phyloP scores from a whole-genome alignment of 2,329 filamentous ascomycete genomes.

The Colletotrichum sp. region DNA sequence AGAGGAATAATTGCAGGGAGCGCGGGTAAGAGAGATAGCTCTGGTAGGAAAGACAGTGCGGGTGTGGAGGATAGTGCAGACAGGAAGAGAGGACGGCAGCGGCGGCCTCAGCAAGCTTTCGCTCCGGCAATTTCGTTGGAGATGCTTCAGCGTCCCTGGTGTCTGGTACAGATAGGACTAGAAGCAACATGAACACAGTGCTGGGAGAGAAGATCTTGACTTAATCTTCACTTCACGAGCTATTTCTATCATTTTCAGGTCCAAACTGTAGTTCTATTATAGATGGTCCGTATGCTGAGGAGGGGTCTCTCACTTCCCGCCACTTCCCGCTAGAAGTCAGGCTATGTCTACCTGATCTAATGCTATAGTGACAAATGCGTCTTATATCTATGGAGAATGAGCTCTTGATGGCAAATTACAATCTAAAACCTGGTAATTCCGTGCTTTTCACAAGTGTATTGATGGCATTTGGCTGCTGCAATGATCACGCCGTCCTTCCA shows the following conservation, averaged over 20 bases:
- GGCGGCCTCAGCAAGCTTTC: background rate
- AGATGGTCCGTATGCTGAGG: background rate
- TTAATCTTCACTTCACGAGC: background rate
- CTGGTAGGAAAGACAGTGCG: background rate
- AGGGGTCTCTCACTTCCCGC: background rate
- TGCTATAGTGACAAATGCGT: background rate
- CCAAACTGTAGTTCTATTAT: background rate
- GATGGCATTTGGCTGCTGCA: no score
- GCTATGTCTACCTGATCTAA: background rate
- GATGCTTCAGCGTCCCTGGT: background rate
- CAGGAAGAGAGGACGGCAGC: background rate
- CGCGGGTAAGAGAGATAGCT: background rate
- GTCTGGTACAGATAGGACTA: background rate
- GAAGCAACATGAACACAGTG: background rate
- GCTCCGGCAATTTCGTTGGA: background rate
- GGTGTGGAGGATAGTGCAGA: background rate
- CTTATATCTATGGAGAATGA: background rate
- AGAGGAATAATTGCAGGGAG: background rate
- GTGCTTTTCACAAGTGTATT: background rate
- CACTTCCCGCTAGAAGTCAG: no score
- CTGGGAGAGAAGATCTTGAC: background rate
- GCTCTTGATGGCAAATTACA: background rate
- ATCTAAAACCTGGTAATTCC: background rate
- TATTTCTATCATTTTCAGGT: background rate
- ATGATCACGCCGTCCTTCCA: no score